Conservation (phyloP, 345 rosid genomes). For the Lumnitzera racemosa region DNA sequence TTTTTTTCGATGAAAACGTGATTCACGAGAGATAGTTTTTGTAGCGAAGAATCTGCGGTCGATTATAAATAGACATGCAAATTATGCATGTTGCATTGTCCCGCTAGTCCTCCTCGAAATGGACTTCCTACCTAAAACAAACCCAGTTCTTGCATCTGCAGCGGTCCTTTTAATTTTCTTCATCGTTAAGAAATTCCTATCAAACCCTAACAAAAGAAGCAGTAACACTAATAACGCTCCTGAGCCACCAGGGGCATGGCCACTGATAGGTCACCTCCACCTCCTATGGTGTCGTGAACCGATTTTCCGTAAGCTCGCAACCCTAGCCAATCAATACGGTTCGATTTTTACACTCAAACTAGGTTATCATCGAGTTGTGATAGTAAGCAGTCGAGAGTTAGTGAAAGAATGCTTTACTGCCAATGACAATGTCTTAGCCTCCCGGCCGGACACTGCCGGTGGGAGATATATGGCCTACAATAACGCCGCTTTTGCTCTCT, state of each 20-base stretch:
- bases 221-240: background rate
- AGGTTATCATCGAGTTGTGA: constrained; percentile 2
- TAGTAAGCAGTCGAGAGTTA: constrained; percentile 11
- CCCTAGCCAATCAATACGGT: constrained; percentile 9
- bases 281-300: constrained; percentile 6
- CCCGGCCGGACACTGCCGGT: constrained; percentile 3
- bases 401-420: constrained; percentile 10
- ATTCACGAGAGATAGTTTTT: too few species aligned
- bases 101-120: too few species aligned
- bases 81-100: too few species aligned
- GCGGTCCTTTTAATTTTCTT: background rate
- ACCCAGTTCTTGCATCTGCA: background rate
- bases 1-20: too few species aligned
- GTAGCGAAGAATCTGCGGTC: too few species aligned
- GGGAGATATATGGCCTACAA: constrained; percentile 10
- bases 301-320: constrained; percentile 3
- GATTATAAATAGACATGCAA: too few species aligned
- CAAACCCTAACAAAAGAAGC: background rate
- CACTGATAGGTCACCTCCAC: constrained; percentile 19
- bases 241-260: constrained; percentile 12
- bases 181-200: background rate
- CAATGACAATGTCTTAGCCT: constrained; percentile 5
- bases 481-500: constrained; percentile 4
- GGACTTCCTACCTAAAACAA: background rate
- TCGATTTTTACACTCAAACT: constrained; percentile 11